These are phyloP conservation scores for Rhododendron simsii DNA, from an alignment of 148 eudicot species.

Conservation along the genomic window DNA sequence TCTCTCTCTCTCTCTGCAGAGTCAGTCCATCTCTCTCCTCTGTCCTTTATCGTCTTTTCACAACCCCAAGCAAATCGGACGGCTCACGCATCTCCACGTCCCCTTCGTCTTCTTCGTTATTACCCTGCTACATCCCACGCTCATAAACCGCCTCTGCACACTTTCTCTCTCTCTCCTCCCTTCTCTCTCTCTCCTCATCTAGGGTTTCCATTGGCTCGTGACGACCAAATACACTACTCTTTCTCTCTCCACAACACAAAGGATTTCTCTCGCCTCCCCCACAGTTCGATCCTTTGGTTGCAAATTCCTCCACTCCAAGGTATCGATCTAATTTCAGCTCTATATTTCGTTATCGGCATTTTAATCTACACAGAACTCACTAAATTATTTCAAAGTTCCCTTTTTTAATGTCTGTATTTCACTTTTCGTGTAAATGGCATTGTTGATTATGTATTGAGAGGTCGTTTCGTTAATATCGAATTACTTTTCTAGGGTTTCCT, in stretches of 20 bases:
- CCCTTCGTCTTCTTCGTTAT: constrained; percentile 15
- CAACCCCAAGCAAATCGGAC: constrained; percentile 10
- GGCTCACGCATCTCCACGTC: constrained; percentile 8
- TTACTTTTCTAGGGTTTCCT: constrained; percentile 5
- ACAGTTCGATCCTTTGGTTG: constrained; percentile 8
- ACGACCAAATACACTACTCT: not conserved
- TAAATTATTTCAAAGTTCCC: not conserved
- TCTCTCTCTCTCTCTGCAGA: constrained; percentile 11
- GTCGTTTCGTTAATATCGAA: not conserved
- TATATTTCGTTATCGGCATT: not conserved
- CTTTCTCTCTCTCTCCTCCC: constrained; percentile 9
- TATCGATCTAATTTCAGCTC: constrained; percentile 6
- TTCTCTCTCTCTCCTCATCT: not conserved
- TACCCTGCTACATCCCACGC: constrained; percentile 10
- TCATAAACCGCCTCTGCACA: not conserved
- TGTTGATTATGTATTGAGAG: not conserved
- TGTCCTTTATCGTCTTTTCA: constrained; percentile 45
- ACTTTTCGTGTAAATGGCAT: not conserved
- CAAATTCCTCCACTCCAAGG: constrained; percentile 3
- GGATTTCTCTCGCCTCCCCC: constrained; percentile 2
- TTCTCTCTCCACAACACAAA: not conserved
- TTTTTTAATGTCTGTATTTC: not conserved
- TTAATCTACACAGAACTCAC: not conserved
- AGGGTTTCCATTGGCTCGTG: constrained; percentile 18
- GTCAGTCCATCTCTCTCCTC: not conserved